Evolutionary conservation across 345 rosid genomes (phyloP), one percentile per base, ranked within the genome.

Genomic region (Moricandia arvensis): DNA sequence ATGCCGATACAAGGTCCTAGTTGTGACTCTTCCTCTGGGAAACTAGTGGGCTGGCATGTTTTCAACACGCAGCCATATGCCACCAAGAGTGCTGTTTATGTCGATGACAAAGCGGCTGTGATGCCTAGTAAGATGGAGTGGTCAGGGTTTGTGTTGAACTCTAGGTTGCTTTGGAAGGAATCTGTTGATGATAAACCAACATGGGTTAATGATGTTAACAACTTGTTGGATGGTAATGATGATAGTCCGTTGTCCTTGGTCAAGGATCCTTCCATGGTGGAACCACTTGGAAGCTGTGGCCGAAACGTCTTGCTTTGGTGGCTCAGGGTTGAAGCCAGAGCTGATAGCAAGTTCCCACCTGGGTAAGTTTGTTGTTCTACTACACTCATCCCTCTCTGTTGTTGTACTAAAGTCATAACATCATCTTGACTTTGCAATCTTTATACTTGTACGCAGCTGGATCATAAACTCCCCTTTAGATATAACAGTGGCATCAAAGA

Each of bases 281-380:
- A 96, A 75, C 96, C 99, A 17, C 91, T 96, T 54, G 99, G 97
- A 64, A 89, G 89, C 83, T 96, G 99, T 49, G 99, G 98, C 24
- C 89, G 90, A n/a, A 90, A 82, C 70, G 91, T 96, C 54, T 72
- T 96, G 82, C 83, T 93, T 7, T 96, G 99, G 99, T 96, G 99
- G 99, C 91, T 96, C 60, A 96, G 99, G 9, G 98, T 93, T 63
- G 99, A 96, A 86, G 99, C 99, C 75, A 91, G 97, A 47, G 84
- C 89, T 21, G 98, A 96, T 72, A 96, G 99, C 89, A 93, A 88
- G 75, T 96, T 93, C 77, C 98, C 99, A 66, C 90, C 95, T 16
- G 90, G 93, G 99, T 93, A 30, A 60, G 65, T 49, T 21, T 62
- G 0, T 33, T 71, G 0, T 34, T 51, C 17, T 24, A 37, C 30